Evolutionary conservation across 257 asterid genomes (phyloP).

Genomic region (Voacanga thouarsii): DNA sequence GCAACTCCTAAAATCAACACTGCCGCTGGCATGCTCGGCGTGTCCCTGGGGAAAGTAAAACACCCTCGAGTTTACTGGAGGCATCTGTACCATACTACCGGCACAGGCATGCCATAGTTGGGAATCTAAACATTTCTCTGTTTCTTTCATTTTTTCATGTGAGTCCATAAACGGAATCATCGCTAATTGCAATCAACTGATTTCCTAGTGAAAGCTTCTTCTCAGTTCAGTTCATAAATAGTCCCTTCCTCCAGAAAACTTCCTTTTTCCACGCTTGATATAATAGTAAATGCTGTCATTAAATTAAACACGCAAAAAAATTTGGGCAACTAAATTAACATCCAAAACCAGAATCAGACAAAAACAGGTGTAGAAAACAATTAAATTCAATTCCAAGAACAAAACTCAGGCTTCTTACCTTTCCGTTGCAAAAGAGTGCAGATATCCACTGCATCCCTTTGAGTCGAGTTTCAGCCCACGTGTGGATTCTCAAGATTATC

Average conservation of each 20-base stretch:
- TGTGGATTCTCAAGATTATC: slow-evolving; percentile 3
- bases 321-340: slow-evolving; percentile 8
- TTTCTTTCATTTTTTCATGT: slow-evolving; percentile 49
- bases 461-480: background rate
- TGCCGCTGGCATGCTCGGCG: slow-evolving; percentile 64
- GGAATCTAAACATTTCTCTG: slow-evolving; percentile 68
- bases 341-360: slow-evolving; percentile 8
- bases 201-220: background rate
- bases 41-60: slow-evolving; percentile 97
- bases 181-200: slow-evolving; percentile 1
- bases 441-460: background rate
- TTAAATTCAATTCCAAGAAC: slow-evolving; percentile 4
- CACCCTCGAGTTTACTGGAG: slow-evolving; percentile 53
- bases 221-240: slow-evolving; percentile 25
- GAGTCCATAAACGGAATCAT: slow-evolving; percentile 72
- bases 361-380: slow-evolving; percentile 5
- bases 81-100: slow-evolving; percentile 94
- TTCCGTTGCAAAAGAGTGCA: slow-evolving; percentile 10
- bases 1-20: slow-evolving; percentile 53
- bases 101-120: slow-evolving; percentile 99
- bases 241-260: slow-evolving; percentile 8
- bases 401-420: slow-evolving; percentile 33
- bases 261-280: slow-evolving; percentile 22
- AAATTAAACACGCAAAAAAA: slow-evolving; percentile 13
- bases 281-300: slow-evolving; percentile 28